Evolutionary conservation across 352 stramenopile species (phyloP), one percentile per base, ranked within the genome.

Genomic region (Pythium chondricola): DNA sequence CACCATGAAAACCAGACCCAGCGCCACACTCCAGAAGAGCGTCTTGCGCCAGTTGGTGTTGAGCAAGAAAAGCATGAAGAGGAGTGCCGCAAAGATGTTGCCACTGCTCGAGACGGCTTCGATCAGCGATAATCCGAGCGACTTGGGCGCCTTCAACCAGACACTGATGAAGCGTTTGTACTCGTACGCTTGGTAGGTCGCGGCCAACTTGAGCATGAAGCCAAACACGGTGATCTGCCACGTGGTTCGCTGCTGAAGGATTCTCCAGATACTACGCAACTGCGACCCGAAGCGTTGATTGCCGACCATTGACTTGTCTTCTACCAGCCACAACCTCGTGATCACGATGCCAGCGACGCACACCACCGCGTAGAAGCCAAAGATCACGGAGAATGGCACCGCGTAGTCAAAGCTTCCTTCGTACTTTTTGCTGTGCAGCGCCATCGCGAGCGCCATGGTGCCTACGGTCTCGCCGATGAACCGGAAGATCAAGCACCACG

Each of bases 21-120:
- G 18, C 10, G 48, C 29, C n/a, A 57, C 7, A 20, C 51, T 48
- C 2, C 17, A n/a, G 9, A 45, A 6, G 9, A 57, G 8, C 6
- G 42, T 18, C 30, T 2, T 24, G 2, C 56, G 49, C 56, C 56
- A 64, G 46, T 64, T 64, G 13, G 42, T 43, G 45, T 56, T 55
- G 45, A 65, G 21, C 41, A 26, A 56, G 13, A 44, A 36, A 10
- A 36, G 24, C 16, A 38, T 40, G 2, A 48, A 20, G 8, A 44
- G 29, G 27, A 56, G 43, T 2, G 33, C 27, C 4, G 35, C 36
- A 22, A 47, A 8, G 2, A 44, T 24, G 9, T 26, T 13, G 14
- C 43, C 44, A 0, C 27, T 18, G 6, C 10, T 9, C 0, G 20
- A 4, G 0, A 22, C n/a, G 10, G 38, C 24, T 2, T 4, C n/a